Conservation (phyloP, 805 yeast species). For the Grigorovia yakushimaensis region DNA sequence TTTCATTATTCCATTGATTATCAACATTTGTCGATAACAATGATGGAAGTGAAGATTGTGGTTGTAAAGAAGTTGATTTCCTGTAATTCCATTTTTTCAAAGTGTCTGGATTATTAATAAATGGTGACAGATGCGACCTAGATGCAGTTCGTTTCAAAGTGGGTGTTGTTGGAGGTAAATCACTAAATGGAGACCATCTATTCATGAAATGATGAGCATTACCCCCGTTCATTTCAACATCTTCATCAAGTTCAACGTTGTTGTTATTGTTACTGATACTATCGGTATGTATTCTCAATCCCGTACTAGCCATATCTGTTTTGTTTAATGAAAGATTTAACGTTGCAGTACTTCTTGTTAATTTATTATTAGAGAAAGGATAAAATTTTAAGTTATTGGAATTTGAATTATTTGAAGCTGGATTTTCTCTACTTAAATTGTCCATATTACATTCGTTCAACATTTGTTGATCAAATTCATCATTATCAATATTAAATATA, state of each 20-base stretch:
- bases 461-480: neutral
- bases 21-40: constrained; percentile 4
- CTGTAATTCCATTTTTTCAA: constrained; percentile 13
- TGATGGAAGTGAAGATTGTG: neutral
- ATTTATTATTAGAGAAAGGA: constrained; percentile 22
- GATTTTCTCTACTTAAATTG: neutral
- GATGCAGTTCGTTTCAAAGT: constrained; percentile 19
- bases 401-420: neutral
- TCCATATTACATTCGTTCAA: neutral
- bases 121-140: constrained; percentile 25
- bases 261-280: neutral
- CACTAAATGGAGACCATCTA: constrained; percentile 22
- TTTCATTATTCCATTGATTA: constrained; percentile 3
- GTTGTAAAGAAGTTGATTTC: neutral
- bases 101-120: constrained; percentile 20
- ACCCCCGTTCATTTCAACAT: constrained; percentile 9
- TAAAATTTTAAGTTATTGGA: constrained; percentile 22
- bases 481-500: too few species aligned
- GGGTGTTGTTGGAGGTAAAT: constrained; percentile 12
- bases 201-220: constrained; percentile 7
- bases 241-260: constrained; percentile 10
- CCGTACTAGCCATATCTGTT: neutral
- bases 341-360: constrained; percentile 46
- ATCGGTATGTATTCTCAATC: neutral
- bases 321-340: constrained; percentile 35